A percentile compares a stretch with the other conserved stretches of the same genome.
Evolutionary conservation across 257 asterid genomes (phyloP).

Genomic region (Coffea canephora): DNA sequence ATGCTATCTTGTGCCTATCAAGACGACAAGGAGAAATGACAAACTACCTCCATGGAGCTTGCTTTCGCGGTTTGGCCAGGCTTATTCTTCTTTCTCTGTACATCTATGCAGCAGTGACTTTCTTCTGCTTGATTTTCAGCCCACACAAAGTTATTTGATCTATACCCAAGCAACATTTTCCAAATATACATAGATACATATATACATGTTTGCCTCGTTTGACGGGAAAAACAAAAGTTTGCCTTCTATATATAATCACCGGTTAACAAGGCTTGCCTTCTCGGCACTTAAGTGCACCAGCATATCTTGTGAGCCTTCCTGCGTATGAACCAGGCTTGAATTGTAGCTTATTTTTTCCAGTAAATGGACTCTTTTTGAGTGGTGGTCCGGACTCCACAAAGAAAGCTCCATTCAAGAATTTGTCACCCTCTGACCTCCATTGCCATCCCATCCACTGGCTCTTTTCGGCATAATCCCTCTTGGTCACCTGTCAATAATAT

Average conservation of each 20-base stretch:
- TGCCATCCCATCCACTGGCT: slow-evolving; percentile 62
- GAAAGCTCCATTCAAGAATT: slow-evolving; percentile 63
- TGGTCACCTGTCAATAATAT: slow-evolving; percentile 45
- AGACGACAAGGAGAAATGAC: neutral
- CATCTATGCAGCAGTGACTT: neutral
- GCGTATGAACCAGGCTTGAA: slow-evolving; percentile 58
- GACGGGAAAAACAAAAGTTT: no score
- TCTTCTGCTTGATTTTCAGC: slow-evolving; percentile 1
- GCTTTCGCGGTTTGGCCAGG: neutral
- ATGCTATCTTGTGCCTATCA: neutral
- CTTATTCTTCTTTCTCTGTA: neutral
- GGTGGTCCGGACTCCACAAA: slow-evolving; percentile 57
- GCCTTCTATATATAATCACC: neutral
- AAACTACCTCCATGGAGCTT: neutral
- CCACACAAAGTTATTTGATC: neutral
- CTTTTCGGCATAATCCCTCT: slow-evolving; percentile 43
- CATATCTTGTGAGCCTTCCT: slow-evolving; percentile 59
- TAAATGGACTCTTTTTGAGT: slow-evolving; percentile 28
- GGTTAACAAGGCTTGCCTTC: slow-evolving; percentile 28
- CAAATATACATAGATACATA: neutral
- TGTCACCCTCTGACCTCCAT: slow-evolving; percentile 76
- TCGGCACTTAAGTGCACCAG: slow-evolving; percentile 61
- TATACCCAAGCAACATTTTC: neutral
- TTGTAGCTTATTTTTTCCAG: slow-evolving; percentile 25
- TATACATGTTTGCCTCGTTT: no score